phyloP scores from a whole-genome alignment of 148 eudicot species.

The Heliosperma pusillum region DNA sequence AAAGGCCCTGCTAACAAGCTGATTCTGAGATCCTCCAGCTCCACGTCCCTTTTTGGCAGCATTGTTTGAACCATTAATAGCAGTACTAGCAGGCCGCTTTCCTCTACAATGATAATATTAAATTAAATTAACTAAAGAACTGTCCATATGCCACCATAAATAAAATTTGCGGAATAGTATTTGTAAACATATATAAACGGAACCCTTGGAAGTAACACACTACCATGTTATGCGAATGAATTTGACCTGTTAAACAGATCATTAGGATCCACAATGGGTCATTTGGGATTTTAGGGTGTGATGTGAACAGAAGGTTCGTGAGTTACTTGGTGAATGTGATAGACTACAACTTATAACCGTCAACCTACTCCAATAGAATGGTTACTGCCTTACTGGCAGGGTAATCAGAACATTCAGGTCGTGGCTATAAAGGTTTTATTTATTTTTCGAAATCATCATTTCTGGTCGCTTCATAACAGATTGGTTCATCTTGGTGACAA shows the following conservation, averaged over 20 bases:
- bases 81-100: slow-evolving; percentile 48
- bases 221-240: too few species aligned
- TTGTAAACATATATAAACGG: neutral
- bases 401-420: too few species aligned
- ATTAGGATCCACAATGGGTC: too few species aligned
- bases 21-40: slow-evolving; percentile 52
- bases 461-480: neutral
- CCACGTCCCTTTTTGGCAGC: slow-evolving; percentile 71
- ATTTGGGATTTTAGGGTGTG: too few species aligned
- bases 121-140: neutral
- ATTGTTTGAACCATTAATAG: slow-evolving; percentile 48
- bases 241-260: too few species aligned
- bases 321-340: too few species aligned
- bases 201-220: neutral
- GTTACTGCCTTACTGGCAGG: too few species aligned
- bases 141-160: neutral
- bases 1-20: slow-evolving; percentile 63
- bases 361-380: too few species aligned
- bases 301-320: too few species aligned
- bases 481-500: neutral
- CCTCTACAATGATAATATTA: slow-evolving; percentile 33
- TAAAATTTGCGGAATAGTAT: neutral
- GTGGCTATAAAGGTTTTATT: too few species aligned
- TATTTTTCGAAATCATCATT: neutral
- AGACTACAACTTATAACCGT: too few species aligned